phyloP scores from a whole-genome alignment of 1,284 basidiomycete species.

The Cutaneotrichosporon cavernicola region DNA sequence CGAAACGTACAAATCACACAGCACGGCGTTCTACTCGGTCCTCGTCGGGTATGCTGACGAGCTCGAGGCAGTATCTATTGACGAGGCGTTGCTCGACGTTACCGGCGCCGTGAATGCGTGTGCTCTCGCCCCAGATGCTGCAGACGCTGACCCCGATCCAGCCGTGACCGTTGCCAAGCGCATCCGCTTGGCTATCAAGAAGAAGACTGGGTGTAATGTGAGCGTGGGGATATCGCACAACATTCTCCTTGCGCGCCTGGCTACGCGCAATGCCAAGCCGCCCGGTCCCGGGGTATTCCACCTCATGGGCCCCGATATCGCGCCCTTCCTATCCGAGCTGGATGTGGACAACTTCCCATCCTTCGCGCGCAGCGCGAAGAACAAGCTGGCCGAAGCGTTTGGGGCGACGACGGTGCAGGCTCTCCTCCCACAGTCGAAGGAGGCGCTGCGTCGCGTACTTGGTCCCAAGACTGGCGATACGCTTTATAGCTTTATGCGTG shows the following conservation, averaged over 20 bases:
- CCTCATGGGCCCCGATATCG: slow-evolving; percentile 59
- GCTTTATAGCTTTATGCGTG: slow-evolving; percentile 77
- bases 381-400: slow-evolving; percentile 70
- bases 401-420: slow-evolving; percentile 70
- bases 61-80: slow-evolving; percentile 91
- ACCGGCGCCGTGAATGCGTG: slow-evolving; percentile 61
- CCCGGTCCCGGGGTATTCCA: slow-evolving; percentile 65
- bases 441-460: slow-evolving; percentile 66
- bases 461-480: slow-evolving; percentile 81
- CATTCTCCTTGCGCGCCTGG: slow-evolving; percentile 86
- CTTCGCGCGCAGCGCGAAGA: slow-evolving; percentile 71
- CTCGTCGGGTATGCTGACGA: slow-evolving; percentile 86
- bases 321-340: slow-evolving; percentile 67
- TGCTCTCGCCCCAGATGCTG: slow-evolving; percentile 46
- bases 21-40: slow-evolving; percentile 85
- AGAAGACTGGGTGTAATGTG: slow-evolving; percentile 80
- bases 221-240: slow-evolving; percentile 91
- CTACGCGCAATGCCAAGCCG: slow-evolving; percentile 88
- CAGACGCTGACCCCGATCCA: slow-evolving; percentile 43
- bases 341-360: slow-evolving; percentile 84
- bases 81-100: slow-evolving; percentile 91
- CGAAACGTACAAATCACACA: slow-evolving; percentile 74
- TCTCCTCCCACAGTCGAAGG: slow-evolving; percentile 63
- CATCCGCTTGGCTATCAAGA: slow-evolving; percentile 72
- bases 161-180: slow-evolving; percentile 75